Base-by-base conservation (phyloP, 2,329 filamentous ascomycete genomes). In the Alternaria incomplexa region DNA sequence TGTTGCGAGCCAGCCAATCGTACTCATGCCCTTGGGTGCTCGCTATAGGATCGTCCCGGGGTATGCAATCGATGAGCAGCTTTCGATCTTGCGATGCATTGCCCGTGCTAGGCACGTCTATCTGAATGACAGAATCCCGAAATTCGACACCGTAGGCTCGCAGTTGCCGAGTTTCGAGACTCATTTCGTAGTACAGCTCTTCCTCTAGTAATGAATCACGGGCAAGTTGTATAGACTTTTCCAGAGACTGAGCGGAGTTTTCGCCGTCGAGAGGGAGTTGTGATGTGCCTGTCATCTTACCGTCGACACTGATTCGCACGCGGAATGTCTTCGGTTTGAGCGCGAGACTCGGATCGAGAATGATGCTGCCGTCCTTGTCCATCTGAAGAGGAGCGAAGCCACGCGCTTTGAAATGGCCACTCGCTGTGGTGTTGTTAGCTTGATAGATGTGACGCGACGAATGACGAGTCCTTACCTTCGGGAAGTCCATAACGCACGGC, bases 111-210 rank as follows among this genome's bases (percentile, higher is more conserved):
- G 77, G 69, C 48, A 64, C 66, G 9, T 77, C 66, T 58, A 81
- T 56, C 47, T 73, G 64, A 45, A 85, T 81, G 23, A 77, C 73
- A 3, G 79, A 77, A 12, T 81, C 88, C 36, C 88, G 85, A 13
- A 89, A 86, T 25, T 85, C 86, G 12, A 97, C 90, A 10, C 90
- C 88, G 63, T 92, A 89, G 11, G 89, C 88, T 4, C 90, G 85
- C 22, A 97, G 83, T 0, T 86, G 85, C 15, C 93, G 90, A 0
- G 91, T 89, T 80, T 99, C 96, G 17, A 93, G 87, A 56, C 90
- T 90, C 63, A 98, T 84, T 80, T 99, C 96, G 70, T 97, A 90
- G 86, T 93, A 97, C 2, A 99, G 82, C 76, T 99, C 96, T 74
- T 94, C 90, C 26, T 92, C 89, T 71, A 92, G 93, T 20, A 95